Base-by-base conservation (phyloP, 2,329 filamentous ascomycete species). In the Ceratocystis papillata region DNA sequence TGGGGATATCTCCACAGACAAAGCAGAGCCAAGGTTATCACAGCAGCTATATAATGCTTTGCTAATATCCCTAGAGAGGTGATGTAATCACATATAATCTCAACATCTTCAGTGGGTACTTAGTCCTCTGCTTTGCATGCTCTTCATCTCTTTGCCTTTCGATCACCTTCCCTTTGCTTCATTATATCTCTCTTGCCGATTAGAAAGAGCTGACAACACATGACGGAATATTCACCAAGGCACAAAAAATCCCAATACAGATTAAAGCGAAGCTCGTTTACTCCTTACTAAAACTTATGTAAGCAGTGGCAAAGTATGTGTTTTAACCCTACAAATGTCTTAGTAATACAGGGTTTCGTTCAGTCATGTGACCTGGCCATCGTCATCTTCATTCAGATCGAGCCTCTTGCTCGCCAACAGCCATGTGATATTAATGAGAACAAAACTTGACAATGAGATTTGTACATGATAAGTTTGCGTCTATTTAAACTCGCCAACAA, bases 121-220 rank as follows among this genome's bases (percentile, higher is more conserved):
- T 10, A 10, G 46, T 22, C 17, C 46, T 30, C 12, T 41, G 37
- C 12, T 15, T 55, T 57, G 10, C 28, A 57, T 25, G 2, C 37
- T 22, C 20, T 28, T 62, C 22, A 22, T 44, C 20, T 25, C 5
- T 25, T 7, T 46, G 10, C 44, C 30, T 37, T 61, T 37, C 25
- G 17, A n/a, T 37, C 7, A 4, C 37, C 33, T 48, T 61, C 22
- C 17, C 22, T 28, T 22, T 45, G 20, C 41, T 45, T 45, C 22
- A 5, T 45, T 62, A 10, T 20, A 22, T 10, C n/a, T 22, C 44
- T 48, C 22, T 62, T 28, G 30, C n/a, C 4, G 62, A 67, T 67
- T 67, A 65, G 61, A 62, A 67, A 67, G 62, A 67, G 65, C 65
- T 67, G 65, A 67, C 65, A 64, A 62, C 48, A 53, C 7, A 53